Conservation (phyloP, 164 flowering plant species). For the Vitis riparia region DNA sequence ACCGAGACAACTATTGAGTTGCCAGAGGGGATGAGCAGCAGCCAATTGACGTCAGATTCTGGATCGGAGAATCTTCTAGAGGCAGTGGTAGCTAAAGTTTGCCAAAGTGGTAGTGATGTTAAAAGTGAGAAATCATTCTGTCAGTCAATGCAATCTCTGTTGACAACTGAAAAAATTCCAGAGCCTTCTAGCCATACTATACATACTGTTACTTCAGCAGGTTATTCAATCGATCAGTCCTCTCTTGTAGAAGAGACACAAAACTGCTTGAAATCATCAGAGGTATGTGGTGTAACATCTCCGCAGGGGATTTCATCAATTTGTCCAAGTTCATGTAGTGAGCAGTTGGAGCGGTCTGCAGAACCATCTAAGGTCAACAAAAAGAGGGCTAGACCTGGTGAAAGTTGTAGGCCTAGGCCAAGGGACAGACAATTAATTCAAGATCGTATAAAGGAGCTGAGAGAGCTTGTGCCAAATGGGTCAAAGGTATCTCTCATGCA, state of each 20-base stretch:
- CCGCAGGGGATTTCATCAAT: slow-evolving; percentile 46
- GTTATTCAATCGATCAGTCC: slow-evolving; percentile 33
- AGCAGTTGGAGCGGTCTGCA: slow-evolving; percentile 40
- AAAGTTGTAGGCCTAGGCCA: slow-evolving; percentile 73
- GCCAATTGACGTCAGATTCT: slow-evolving; percentile 33
- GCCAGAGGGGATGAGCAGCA: slow-evolving; percentile 32
- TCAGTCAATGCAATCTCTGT: slow-evolving; percentile 40
- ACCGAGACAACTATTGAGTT: slow-evolving; percentile 27
- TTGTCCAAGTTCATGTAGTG: slow-evolving; percentile 50
- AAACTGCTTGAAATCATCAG: slow-evolving; percentile 38
- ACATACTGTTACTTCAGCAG: slow-evolving; percentile 26
- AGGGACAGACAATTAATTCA: slow-evolving; percentile 85
- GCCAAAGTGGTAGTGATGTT: slow-evolving; percentile 29
- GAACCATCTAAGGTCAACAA: slow-evolving; percentile 46
- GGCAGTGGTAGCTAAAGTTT: slow-evolving; percentile 54
- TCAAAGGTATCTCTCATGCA: slow-evolving; percentile 26
- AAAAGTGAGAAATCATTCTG: slow-evolving; percentile 37
- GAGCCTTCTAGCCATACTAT: slow-evolving; percentile 34
- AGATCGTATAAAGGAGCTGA: slow-evolving; percentile 82
- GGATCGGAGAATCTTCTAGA: slow-evolving; percentile 60
- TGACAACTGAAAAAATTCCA: slow-evolving; percentile 41
- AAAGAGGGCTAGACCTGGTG: slow-evolving; percentile 80
- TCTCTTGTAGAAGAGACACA: slow-evolving; percentile 28
- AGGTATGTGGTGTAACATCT: slow-evolving; percentile 31
- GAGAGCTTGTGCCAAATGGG: slow-evolving; percentile 85